Evolutionary conservation across 805 yeast genomes (phyloP), one percentile per base, ranked within the genome.

Genomic region (Pichia cephalocereana): DNA sequence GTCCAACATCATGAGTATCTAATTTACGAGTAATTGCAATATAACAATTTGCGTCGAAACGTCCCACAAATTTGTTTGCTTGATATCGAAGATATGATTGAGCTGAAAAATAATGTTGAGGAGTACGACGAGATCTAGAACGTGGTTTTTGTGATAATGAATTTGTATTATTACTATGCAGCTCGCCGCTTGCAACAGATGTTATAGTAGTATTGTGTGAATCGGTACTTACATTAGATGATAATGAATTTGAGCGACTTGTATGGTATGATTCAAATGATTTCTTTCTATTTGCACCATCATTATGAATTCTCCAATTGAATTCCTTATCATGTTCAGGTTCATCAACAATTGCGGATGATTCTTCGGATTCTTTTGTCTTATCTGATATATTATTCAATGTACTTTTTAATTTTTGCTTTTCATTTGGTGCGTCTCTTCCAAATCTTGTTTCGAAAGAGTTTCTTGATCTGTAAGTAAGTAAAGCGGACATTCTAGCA

Each of bases 11-110:
- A 63, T 93, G 98, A 0, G 99, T 89, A 59, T 93, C 99, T 34
- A 93, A 69, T 65, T 93, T 93, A 59, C 98, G 75, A 0, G 97
- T 86, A 49, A 93, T 87, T 27, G 97, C 80, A 46, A 93, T 89
- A 66, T 93, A 93, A 68, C 98, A 93, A 63, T 93, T 93, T 27
- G 99, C 96, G 65, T 93, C 99, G 59, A 91, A 93, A 57, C 99
- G 72, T 40, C 78, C 73, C 43, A 90, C 81, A 63, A 93, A 93
- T 64, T 93, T 93, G 47, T 82, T 79, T 14, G 96, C 98, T 65
- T 93, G 99, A 65, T 93, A 93, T 51, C 99, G 76, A 54, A 93
- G 70, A 64, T 93, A 93, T 50, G 91, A 85, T 67, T 93, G 99
- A 2, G 99, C 99, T 0, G 98, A 86, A 68, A 93, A 93, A 62